Evolutionary conservation across 2,329 filamentous ascomycete genomes (phyloP), one percentile per base, ranked within the genome.

Genomic region (Pseudogymnoascus sp.): DNA sequence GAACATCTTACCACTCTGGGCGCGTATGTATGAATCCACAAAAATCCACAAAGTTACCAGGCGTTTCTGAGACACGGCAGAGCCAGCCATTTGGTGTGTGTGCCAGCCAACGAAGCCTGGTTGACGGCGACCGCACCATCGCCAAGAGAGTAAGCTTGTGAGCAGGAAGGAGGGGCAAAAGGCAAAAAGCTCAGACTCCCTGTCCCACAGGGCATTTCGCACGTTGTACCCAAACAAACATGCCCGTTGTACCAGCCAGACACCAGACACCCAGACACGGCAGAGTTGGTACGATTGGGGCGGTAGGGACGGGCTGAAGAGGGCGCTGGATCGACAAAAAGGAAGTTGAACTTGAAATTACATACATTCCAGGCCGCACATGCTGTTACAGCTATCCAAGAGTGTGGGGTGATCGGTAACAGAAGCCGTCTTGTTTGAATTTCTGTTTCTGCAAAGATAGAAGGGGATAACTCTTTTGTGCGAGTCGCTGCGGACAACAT

Each of bases 31-130:
- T 54, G 43, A 30, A 54, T 18, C 43, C 43, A 54, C 25, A 54
- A 54, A 54, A 16, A 54, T 18, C 43, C 43, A 54, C 25, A 54
- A 54, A 54, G 43, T 54, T 54, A 54, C 43, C 43, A 54, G 43
- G 11, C 41, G 25, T 54, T 54, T 54, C 43, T 54, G 25, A 54
- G 43, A 54, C 43, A 54, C 43, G 43, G 43, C 43, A 54, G 43
- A 54, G 28, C 43, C 43, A 54, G n/a, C 25, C 43, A 30, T 54
- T 30, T 18, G 25, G 43, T 54, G 43, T 54, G 43, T 16, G 43
- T 54, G 43, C 25, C 25, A 32, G 16, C 43, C n/a, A 54, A 32
- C n/a, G 32, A 32, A 54, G 43, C 43, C 43, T 54, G 43, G 43
- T 54, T 54, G 43, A 25, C 43, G 43, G 43, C 43, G 25, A 18